phyloP scores from a whole-genome alignment of 2,329 filamentous ascomycete genomes.

The Bipolaris bicolor region DNA sequence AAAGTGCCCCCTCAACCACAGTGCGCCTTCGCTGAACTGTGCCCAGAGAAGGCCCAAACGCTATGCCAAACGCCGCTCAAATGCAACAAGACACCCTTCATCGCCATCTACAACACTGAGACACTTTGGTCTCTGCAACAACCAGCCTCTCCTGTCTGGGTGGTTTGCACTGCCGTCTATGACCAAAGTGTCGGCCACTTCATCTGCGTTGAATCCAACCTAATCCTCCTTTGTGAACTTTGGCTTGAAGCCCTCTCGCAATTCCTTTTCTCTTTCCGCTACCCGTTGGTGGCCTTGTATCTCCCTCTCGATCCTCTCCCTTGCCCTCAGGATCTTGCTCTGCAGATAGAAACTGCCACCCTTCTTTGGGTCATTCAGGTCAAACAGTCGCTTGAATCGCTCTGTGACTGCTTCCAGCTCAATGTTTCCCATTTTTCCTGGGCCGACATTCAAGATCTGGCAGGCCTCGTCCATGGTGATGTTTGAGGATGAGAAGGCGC shows the following conservation, averaged over 20 bases:
- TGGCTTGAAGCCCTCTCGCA: slow-evolving; percentile 87
- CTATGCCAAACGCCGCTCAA: slow-evolving; percentile 34
- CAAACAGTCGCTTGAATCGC: slow-evolving; percentile 93
- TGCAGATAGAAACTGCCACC: slow-evolving; percentile 98
- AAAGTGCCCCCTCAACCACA: slow-evolving; percentile 4
- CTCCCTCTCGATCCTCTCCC: slow-evolving; percentile 91
- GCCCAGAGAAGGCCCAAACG: slow-evolving; percentile 19
- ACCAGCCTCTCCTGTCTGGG: too few species aligned
- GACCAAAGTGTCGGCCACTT: neutral
- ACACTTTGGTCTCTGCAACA: neutral
- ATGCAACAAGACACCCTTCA: slow-evolving; percentile 23
- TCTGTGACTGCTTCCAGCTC: slow-evolving; percentile 81
- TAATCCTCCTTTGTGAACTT: slow-evolving; percentile 84
- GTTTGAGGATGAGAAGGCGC: slow-evolving; percentile 67
- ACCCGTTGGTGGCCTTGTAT: slow-evolving; percentile 74
- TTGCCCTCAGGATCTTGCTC: slow-evolving; percentile 90
- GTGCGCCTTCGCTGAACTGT: slow-evolving; percentile 16
- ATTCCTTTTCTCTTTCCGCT: slow-evolving; percentile 75
- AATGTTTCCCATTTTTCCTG: slow-evolving; percentile 76
- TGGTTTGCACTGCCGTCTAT: too few species aligned
- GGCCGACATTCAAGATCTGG: slow-evolving; percentile 95
- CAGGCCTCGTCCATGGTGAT: slow-evolving; percentile 96
- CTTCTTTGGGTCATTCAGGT: slow-evolving; percentile 91
- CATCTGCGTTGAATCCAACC: slow-evolving; percentile 8
- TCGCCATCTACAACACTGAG: neutral